phyloP scores from a whole-genome alignment of 176 grass and related monocot species.

The Typha latifolia region DNA sequence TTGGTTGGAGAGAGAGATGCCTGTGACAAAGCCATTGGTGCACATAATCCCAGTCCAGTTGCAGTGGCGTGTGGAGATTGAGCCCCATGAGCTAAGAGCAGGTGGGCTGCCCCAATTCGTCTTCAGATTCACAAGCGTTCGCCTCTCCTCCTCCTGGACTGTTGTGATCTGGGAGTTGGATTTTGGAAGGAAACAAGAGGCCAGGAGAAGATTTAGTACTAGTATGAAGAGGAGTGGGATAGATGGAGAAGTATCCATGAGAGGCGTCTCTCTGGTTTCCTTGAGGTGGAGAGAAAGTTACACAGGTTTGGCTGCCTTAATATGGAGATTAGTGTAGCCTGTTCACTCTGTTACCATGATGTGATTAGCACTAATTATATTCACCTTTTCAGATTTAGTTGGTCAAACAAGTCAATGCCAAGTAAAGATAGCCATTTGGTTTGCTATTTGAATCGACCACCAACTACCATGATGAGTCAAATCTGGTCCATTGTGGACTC shows the following conservation, averaged over 20 bases:
- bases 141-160: not conserved
- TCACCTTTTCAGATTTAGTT: no score
- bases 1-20: not conserved
- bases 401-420: no score
- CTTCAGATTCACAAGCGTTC: not conserved
- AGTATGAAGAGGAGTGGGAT: not conserved
- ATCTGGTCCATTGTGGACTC: no score
- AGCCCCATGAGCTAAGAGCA: not conserved
- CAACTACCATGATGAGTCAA: no score
- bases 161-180: not conserved
- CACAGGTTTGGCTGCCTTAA: no score
- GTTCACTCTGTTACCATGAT: no score
- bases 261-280: no score
- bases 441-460: no score
- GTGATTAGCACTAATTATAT: no score
- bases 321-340: no score
- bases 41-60: slow-evolving; percentile 4
- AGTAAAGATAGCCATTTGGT: no score
- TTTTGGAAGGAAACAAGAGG: not conserved
- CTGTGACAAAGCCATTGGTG: not conserved
- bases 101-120: not conserved
- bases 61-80: not conserved
- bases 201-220: not conserved
- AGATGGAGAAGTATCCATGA: not conserved
- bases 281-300: no score